Percentiles rank a stretch among this genome's conserved stretches.
Evolutionary conservation across 352 stramenopile genomes (phyloP).

Genomic region (Phytophthora fragariae): DNA sequence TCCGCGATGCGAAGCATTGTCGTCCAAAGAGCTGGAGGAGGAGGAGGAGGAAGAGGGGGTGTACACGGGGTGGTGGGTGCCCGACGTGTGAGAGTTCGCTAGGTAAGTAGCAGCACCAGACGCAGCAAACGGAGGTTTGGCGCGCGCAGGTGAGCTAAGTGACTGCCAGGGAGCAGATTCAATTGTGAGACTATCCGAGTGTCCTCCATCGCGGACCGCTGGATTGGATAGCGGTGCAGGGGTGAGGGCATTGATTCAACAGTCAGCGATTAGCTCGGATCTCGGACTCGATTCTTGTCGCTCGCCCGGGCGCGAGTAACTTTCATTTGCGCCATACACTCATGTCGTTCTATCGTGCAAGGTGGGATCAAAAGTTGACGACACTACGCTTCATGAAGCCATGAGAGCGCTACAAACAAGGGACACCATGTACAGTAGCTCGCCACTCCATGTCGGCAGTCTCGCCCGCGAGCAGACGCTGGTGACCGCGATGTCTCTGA

Average conservation of each 20-base stretch:
- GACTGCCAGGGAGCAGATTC: constrained; percentile 42
- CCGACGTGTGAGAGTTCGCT: constrained; percentile 29
- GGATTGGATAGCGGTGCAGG: constrained; percentile 18
- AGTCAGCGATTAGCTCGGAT: constrained; percentile 31
- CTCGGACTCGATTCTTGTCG: constrained; percentile 31
- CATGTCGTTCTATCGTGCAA: constrained; percentile 31
- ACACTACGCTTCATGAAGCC: constrained; percentile 32
- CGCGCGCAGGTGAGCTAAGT: constrained; percentile 42
- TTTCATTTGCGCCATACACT: constrained; percentile 45
- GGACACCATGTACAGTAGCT: constrained; percentile 18
- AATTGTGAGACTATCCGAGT: constrained; percentile 40
- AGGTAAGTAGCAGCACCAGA: constrained; percentile 47
- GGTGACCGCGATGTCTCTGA: neutral
- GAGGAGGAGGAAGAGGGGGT: neutral
- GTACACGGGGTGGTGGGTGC: constrained; percentile 40
- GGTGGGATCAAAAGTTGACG: constrained; percentile 31
- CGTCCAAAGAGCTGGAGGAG: neutral
- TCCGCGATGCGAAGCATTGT: constrained; percentile 46
- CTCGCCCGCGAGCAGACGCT: constrained; percentile 15
- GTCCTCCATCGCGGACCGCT: constrained; percentile 22
- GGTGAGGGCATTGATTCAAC: constrained; percentile 9
- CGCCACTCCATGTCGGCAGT: constrained; percentile 18
- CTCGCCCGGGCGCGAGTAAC: constrained; percentile 35
- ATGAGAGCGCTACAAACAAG: constrained; percentile 41
- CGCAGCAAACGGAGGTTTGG: constrained; percentile 26